Evolutionary conservation across 306 rosid genomes (phyloP).

Genomic region (Prunus kanzakura): DNA sequence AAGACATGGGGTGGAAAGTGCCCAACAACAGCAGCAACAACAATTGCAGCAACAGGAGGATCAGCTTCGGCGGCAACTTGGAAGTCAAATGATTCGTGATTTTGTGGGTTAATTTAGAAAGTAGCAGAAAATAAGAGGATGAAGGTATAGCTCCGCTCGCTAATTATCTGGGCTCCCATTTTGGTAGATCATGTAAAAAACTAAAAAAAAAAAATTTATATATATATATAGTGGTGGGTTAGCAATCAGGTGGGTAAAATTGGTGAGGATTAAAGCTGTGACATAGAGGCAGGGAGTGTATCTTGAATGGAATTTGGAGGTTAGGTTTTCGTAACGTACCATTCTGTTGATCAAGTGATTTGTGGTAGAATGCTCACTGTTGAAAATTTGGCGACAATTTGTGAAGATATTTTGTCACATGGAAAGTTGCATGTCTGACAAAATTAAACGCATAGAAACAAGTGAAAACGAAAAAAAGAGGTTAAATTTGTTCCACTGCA

Average conservation of each 20-base stretch:
- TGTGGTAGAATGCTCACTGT: not conserved
- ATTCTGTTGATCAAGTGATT: too few relatives aligned
- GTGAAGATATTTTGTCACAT: too few relatives aligned
- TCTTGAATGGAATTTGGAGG: not conserved
- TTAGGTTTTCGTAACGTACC: too few relatives aligned
- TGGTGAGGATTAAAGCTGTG: not conserved
- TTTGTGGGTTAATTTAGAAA: slow-evolving; percentile 46
- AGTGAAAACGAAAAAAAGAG: too few relatives aligned
- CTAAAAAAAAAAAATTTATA: not conserved
- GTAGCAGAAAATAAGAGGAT: not conserved
- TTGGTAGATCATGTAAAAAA: not conserved
- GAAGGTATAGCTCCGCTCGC: not conserved
- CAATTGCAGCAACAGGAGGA: slow-evolving; percentile 46
- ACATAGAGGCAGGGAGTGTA: not conserved
- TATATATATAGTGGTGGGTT: too few relatives aligned
- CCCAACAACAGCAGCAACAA: slow-evolving; percentile 39
- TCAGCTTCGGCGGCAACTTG: slow-evolving; percentile 48
- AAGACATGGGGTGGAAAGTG: slow-evolving; percentile 63
- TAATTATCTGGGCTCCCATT: not conserved
- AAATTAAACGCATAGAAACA: not conserved
- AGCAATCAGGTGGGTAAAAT: too few relatives aligned
- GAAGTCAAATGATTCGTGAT: slow-evolving; percentile 59
- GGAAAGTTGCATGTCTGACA: too few relatives aligned
- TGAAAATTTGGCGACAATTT: not conserved
- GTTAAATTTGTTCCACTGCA: not conserved